A percentile compares a stretch with the other conserved stretches of the same genome.
These are phyloP conservation scores for Monilinia aucupariae DNA, from an alignment of 2,329 filamentous ascomycete genomes.

Conservation along the genomic window DNA sequence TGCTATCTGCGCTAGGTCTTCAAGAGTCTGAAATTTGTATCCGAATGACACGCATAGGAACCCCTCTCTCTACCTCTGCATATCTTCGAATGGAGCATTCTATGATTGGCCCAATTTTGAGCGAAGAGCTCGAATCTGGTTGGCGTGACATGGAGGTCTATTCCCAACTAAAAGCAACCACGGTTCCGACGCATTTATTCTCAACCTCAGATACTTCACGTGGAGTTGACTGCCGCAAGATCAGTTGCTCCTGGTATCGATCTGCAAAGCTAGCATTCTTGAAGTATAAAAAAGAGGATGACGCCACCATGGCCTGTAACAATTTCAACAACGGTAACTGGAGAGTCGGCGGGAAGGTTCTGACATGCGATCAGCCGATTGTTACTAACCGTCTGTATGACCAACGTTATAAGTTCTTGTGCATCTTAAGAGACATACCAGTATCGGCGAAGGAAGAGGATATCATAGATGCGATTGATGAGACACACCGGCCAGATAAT, in stretches of 20 bases:
- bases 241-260: not conserved
- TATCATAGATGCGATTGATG: not conserved
- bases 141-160: not conserved
- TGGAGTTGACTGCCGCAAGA: not conserved
- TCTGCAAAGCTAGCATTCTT: not conserved
- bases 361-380: not conserved
- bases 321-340: not conserved
- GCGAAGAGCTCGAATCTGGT: not conserved
- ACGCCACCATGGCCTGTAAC: not conserved
- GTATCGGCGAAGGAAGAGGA: not conserved
- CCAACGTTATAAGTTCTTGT: not conserved
- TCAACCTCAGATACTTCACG: not conserved
- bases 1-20: slow-evolving; percentile 22
- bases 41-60: slow-evolving; percentile 13
- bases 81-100: not conserved
- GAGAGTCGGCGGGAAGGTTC: not conserved
- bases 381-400: not conserved
- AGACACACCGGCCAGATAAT: not conserved
- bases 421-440: not conserved
- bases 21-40: slow-evolving; percentile 17
- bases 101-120: not conserved
- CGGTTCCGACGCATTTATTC: not conserved
- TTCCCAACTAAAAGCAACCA: not conserved
- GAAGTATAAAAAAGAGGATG: not conserved
- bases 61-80: not conserved